phyloP scores from a whole-genome alignment of 2,329 filamentous ascomycete species.

The Stemphylium beticola region DNA sequence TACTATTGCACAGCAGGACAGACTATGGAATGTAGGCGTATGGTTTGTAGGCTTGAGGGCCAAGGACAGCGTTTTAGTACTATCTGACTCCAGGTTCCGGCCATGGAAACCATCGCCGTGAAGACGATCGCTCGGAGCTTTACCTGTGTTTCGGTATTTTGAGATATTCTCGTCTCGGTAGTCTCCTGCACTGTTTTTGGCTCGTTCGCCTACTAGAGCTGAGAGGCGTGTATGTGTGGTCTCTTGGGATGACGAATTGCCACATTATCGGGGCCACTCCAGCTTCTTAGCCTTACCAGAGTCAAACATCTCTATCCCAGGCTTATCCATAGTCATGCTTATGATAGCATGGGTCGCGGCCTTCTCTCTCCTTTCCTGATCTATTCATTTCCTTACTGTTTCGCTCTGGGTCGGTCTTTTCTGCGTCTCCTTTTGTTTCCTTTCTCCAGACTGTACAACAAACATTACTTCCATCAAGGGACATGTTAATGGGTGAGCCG shows the following conservation, averaged over 20 bases:
- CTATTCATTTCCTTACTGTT: slow-evolving; percentile 17
- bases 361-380: slow-evolving; percentile 2
- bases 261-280: slow-evolving; percentile 4
- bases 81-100: background rate
- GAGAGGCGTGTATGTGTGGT: slow-evolving; percentile 2
- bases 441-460: slow-evolving; percentile 17
- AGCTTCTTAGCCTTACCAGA: background rate
- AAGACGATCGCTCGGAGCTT: slow-evolving; percentile 19
- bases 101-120: slow-evolving; percentile 14
- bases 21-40: slow-evolving; percentile 12
- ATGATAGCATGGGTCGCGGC: slow-evolving; percentile 1
- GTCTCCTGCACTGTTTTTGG: slow-evolving; percentile 14
- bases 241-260: background rate
- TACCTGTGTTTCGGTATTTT: slow-evolving; percentile 25
- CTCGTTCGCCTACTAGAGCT: background rate
- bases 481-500: slow-evolving; percentile 10
- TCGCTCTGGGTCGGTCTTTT: slow-evolving; percentile 16
- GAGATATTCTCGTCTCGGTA: slow-evolving; percentile 16
- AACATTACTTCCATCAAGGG: slow-evolving; percentile 15
- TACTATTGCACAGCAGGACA: slow-evolving; percentile 18
- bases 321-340: slow-evolving; percentile 13
- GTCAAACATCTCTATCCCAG: background rate
- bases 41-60: slow-evolving; percentile 3
- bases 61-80: slow-evolving; percentile 10
- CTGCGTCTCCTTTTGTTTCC: slow-evolving; percentile 1